Conservation (phyloP, 805 yeast genomes). For the Alloascoidea africana region DNA sequence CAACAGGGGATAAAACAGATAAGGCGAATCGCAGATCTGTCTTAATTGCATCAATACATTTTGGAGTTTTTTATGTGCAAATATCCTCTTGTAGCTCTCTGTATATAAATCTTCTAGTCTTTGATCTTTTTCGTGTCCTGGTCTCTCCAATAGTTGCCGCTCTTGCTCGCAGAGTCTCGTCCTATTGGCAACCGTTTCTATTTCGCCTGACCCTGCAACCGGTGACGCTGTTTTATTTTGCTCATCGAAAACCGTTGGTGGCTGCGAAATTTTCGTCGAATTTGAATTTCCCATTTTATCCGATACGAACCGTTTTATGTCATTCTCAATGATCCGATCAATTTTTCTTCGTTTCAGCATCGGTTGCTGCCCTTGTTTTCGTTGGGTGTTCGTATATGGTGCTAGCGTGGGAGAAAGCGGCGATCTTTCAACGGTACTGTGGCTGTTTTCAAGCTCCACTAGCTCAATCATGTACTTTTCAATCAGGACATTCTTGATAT, state of each 20-base stretch:
- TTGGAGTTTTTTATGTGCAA: conserved; percentile 37
- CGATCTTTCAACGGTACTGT: neutral
- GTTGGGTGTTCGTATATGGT: too few species aligned
- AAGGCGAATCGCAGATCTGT: conserved; percentile 75
- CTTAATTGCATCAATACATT: conserved; percentile 77
- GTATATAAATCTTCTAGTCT: conserved; percentile 18
- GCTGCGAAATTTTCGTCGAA: neutral
- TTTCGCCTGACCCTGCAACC: too few species aligned
- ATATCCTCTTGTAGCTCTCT: conserved; percentile 17
- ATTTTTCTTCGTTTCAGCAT: too few species aligned
- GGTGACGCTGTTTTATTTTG: too few species aligned
- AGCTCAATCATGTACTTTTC: neutral
- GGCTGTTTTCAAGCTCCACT: neutral
- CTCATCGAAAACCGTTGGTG: conserved; percentile 1
- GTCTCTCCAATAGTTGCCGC: too few species aligned
- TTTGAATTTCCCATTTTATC: neutral
- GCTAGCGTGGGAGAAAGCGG: too few species aligned
- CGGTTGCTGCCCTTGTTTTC: too few species aligned
- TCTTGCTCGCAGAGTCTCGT: too few species aligned
- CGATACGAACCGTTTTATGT: neutral
- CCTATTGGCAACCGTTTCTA: too few species aligned
- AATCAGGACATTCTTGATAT: conserved; percentile 4
- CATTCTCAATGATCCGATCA: neutral
- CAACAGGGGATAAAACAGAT: conserved; percentile 65
- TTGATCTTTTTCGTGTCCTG: too few species aligned